phyloP scores from a whole-genome alignment of 495 filamentous ascomycete genomes.

The Monascus purpureus region DNA sequence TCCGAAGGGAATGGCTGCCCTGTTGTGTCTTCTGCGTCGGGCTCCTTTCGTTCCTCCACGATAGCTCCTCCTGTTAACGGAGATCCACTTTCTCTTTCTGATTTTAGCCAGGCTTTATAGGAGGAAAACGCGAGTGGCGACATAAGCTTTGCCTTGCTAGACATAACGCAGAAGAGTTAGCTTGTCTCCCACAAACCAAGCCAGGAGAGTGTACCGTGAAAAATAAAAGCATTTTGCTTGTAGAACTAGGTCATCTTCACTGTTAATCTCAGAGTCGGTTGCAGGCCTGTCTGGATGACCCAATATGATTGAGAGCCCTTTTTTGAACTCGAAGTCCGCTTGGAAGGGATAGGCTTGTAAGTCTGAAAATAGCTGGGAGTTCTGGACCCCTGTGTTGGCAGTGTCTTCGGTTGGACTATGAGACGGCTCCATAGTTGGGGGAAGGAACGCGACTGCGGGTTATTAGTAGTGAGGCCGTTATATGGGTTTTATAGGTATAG shows the following conservation, averaged over 20 bases:
- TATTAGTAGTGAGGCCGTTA: too few species aligned
- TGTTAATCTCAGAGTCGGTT: conserved; percentile 25
- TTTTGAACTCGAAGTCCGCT: conserved; percentile 32
- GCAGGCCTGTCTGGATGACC: conserved; percentile 26
- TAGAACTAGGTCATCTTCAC: conserved; percentile 29
- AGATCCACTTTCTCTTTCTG: conserved; percentile 3
- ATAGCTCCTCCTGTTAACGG: background rate
- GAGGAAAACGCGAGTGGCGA: conserved; percentile 23
- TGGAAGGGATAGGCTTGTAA: conserved; percentile 25
- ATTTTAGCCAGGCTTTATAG: conserved; percentile 29
- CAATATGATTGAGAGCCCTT: conserved; percentile 34
- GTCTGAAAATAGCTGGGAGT: conserved; percentile 14
- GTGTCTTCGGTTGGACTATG: too few species aligned
- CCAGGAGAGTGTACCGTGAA: conserved; percentile 26
- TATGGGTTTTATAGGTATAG: too few species aligned
- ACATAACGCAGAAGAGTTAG: background rate
- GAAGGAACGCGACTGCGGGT: too few species aligned
- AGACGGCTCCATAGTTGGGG: too few species aligned
- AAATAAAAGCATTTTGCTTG: conserved; percentile 42
- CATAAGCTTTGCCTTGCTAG: conserved; percentile 27
- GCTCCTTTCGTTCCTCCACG: conserved; percentile 1
- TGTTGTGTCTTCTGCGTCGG: background rate
- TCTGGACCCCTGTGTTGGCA: too few species aligned
- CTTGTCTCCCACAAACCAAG: too few species aligned
- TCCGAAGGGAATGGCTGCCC: conserved; percentile 1